A percentile compares a stretch with the other conserved stretches of the same genome.
These are phyloP conservation scores for Candida sojae DNA, from an alignment of 1,139 yeast species.

Conservation along the genomic window DNA sequence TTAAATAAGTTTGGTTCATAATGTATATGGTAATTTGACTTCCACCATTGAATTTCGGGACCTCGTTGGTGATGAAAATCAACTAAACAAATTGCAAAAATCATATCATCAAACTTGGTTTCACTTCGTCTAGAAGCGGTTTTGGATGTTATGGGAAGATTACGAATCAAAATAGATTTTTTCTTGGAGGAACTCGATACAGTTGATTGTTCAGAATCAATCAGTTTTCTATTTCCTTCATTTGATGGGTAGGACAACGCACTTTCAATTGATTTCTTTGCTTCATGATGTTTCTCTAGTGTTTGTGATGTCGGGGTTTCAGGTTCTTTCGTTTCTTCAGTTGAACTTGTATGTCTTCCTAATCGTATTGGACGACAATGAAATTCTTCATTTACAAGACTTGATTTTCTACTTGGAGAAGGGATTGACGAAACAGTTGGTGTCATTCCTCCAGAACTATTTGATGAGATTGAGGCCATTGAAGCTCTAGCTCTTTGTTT, in stretches of 20 bases:
- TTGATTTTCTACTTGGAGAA: slow-evolving; percentile 7
- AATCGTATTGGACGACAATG: slow-evolving; percentile 36
- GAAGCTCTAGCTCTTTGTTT: slow-evolving; percentile 25
- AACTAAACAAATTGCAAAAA: slow-evolving; percentile 85
- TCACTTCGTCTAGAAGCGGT: slow-evolving; percentile 1
- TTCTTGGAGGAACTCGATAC: slow-evolving; percentile 14
- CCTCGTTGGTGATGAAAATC: slow-evolving; percentile 95
- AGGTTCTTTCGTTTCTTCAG: slow-evolving; percentile 6
- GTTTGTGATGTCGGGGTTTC: slow-evolving; percentile 1
- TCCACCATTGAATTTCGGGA: slow-evolving; percentile 94
- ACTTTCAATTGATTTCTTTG: slow-evolving; percentile 3
- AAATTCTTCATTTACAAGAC: slow-evolving; percentile 24
- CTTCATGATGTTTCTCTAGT: not conserved
- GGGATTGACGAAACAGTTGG: slow-evolving; percentile 8
- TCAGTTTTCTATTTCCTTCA: not conserved
- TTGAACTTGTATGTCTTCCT: slow-evolving; percentile 19
- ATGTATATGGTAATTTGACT: slow-evolving; percentile 56
- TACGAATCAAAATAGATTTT: slow-evolving; percentile 37
- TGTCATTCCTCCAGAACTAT: slow-evolving; percentile 8
- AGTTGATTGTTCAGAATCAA: slow-evolving; percentile 3
- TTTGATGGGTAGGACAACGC: not conserved
- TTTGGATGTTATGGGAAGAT: slow-evolving; percentile 29
- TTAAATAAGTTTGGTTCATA: slow-evolving; percentile 65
- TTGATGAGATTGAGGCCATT: slow-evolving; percentile 13
- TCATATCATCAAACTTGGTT: slow-evolving; percentile 33